Evolutionary conservation across 192 early-diverging fungal genomes (phyloP).

Genomic region (Gaertneriomyces semiglobifer): DNA sequence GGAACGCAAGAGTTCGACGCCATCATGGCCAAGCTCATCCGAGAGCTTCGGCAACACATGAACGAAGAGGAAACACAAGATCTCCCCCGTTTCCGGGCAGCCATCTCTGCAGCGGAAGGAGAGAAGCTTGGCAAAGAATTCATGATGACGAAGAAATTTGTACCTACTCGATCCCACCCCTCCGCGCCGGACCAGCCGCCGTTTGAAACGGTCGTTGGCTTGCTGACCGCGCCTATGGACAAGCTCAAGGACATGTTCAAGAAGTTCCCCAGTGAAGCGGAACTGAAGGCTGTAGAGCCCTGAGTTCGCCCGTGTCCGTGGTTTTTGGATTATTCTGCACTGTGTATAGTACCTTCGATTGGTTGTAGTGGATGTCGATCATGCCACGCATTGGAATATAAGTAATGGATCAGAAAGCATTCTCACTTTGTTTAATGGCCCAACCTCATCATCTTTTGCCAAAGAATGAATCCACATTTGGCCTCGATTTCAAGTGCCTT

Average conservation of each 20-base stretch:
- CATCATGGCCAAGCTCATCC: constrained; percentile 21
- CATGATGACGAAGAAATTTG: constrained; percentile 19
- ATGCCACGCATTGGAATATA: no score
- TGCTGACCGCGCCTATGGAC: constrained; percentile 25
- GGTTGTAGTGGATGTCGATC: no score
- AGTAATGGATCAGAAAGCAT: no score
- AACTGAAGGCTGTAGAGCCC: constrained; percentile 5
- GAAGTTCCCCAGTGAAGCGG: constrained; percentile 17
- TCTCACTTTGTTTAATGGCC: no score
- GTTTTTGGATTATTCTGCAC: background rate
- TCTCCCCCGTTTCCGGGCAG: constrained; percentile 23
- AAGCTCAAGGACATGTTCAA: constrained; percentile 21
- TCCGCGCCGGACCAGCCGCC: constrained; percentile 27
- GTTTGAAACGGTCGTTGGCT: constrained; percentile 23
- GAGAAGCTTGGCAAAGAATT: constrained; percentile 9
- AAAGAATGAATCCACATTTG: no score
- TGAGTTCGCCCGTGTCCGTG: background rate
- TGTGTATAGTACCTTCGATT: background rate
- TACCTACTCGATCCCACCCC: constrained; percentile 27
- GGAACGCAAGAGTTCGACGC: constrained; percentile 21
- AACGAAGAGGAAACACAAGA: constrained; percentile 41
- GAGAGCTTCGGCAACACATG: constrained; percentile 32
- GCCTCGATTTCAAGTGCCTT: no score
- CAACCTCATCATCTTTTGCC: no score
- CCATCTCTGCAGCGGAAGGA: background rate